Conservation (phyloP, 2,329 filamentous ascomycete species). For the Claviceps citrina region DNA sequence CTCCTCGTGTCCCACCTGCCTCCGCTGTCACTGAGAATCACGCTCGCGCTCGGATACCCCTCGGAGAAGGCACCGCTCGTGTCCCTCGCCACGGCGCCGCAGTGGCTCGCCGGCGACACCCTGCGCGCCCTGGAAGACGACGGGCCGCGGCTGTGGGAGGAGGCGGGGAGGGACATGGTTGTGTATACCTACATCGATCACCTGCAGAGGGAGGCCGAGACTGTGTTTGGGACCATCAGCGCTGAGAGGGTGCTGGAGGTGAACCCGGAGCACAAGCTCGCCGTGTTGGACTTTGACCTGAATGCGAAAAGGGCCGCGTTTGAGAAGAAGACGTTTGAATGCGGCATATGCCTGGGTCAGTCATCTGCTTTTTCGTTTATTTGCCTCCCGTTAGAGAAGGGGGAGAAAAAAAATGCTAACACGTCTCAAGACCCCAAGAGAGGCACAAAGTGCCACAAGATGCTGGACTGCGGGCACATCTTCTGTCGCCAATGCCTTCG, state of each 20-base stretch:
- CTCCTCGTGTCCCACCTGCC: slow-evolving; percentile 43
- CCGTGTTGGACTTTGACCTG: slow-evolving; percentile 63
- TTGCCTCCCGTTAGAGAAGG: too few species aligned
- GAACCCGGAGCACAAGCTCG: slow-evolving; percentile 45
- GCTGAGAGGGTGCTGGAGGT: slow-evolving; percentile 34
- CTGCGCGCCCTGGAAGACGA: slow-evolving; percentile 36
- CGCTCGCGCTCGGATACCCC: slow-evolving; percentile 44
- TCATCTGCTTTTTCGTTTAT: too few species aligned
- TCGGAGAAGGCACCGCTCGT: slow-evolving; percentile 33
- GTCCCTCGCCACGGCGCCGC: slow-evolving; percentile 35
- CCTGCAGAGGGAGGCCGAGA: slow-evolving; percentile 41
- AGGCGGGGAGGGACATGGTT: slow-evolving; percentile 41
- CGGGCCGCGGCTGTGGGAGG: slow-evolving; percentile 42
- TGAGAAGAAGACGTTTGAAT: slow-evolving; percentile 72
- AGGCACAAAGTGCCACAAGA: slow-evolving; percentile 62
- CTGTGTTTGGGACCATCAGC: slow-evolving; percentile 43
- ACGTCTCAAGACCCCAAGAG: slow-evolving; percentile 62
- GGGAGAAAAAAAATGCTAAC: too few species aligned
- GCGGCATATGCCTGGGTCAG: slow-evolving; percentile 62
- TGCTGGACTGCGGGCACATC: slow-evolving; percentile 75
- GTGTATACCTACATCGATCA: slow-evolving; percentile 50
- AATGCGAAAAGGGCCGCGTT: slow-evolving; percentile 61
- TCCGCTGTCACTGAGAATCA: slow-evolving; percentile 36
- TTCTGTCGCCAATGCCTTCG: slow-evolving; percentile 81
- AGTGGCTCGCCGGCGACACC: slow-evolving; percentile 38